Percentiles rank a stretch among this genome's conserved stretches.
Evolutionary conservation across 2,329 filamentous ascomycete genomes (phyloP).

Genomic region (Anthostomella pinea): DNA sequence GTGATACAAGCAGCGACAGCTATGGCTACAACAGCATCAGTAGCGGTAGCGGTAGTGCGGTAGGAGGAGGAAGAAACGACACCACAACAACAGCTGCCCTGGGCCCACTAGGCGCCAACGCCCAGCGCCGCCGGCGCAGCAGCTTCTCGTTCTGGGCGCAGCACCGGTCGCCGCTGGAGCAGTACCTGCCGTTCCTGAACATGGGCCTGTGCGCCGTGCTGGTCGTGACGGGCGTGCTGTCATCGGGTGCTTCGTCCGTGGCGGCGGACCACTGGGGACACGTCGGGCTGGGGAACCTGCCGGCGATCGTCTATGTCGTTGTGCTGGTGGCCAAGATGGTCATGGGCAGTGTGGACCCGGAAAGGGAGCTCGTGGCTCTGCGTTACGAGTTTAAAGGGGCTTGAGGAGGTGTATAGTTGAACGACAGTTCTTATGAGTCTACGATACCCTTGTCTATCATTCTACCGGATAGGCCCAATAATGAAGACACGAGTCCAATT

Average conservation of each 20-base stretch:
- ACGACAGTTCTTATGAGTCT: no score
- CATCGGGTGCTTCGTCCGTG: conserved; percentile 21
- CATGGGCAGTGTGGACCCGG: conserved; percentile 68
- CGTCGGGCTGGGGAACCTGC: conserved; percentile 49
- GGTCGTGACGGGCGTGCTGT: conserved; percentile 41
- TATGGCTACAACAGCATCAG: no score
- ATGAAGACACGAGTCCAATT: neutral
- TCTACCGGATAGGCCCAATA: no score
- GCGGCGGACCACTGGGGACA: conserved; percentile 25
- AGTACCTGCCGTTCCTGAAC: conserved; percentile 61
- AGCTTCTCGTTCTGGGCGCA: conserved; percentile 15
- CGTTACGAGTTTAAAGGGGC: conserved; percentile 68
- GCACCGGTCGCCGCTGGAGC: conserved; percentile 47
- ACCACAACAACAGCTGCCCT: neutral
- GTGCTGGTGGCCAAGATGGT: conserved; percentile 61
- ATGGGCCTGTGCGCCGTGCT: conserved; percentile 53
- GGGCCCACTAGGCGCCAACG: conserved; percentile 9
- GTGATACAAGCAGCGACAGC: neutral
- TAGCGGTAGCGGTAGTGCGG: neutral
- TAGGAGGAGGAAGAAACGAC: conserved; percentile 18
- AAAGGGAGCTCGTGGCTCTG: conserved; percentile 58
- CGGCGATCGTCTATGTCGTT: conserved; percentile 57
- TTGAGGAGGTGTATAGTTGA: conserved; percentile 4
- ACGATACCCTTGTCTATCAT: neutral
- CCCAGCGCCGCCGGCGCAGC: conserved; percentile 14